These are phyloP conservation scores for Juncus inflexus DNA, from an alignment of 176 grass and related monocot species.

Conservation along the genomic window DNA sequence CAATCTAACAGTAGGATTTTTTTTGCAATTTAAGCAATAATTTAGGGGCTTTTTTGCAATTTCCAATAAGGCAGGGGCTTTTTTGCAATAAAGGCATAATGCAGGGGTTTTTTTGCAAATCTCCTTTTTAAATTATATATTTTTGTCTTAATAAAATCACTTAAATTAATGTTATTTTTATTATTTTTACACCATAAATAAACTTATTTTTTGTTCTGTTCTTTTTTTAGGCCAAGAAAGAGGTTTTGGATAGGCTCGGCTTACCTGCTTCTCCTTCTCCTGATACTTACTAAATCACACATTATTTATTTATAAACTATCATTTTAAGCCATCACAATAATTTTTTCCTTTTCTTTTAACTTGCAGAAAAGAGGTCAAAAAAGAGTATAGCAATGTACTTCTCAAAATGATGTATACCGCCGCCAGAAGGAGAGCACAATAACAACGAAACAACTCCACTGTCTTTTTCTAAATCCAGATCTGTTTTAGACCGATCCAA, in stretches of 20 bases:
- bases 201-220: no score
- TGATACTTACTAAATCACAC: conserved; percentile 11
- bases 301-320: not conserved
- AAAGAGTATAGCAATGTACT: conserved; percentile 55
- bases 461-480: conserved; percentile 17
- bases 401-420: conserved; percentile 90
- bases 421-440: conserved; percentile 35
- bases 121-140: no score
- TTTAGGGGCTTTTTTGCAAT: no score
- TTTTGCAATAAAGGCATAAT: no score
- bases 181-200: not conserved
- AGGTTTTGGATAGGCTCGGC: conserved; percentile 70
- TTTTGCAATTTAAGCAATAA: no score
- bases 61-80: no score
- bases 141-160: not conserved
- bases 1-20: no score
- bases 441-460: conserved; percentile 13
- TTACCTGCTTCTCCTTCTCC: conserved; percentile 42
- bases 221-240: conserved; percentile 63
- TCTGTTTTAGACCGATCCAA: not conserved
- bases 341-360: not conserved
- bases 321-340: not conserved
- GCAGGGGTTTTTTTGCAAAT: no score
- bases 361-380: conserved; percentile 38
- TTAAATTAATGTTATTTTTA: conserved; percentile 4